phyloP scores from a whole-genome alignment of 805 yeast genomes.

The Jamesozyma rosinii region DNA sequence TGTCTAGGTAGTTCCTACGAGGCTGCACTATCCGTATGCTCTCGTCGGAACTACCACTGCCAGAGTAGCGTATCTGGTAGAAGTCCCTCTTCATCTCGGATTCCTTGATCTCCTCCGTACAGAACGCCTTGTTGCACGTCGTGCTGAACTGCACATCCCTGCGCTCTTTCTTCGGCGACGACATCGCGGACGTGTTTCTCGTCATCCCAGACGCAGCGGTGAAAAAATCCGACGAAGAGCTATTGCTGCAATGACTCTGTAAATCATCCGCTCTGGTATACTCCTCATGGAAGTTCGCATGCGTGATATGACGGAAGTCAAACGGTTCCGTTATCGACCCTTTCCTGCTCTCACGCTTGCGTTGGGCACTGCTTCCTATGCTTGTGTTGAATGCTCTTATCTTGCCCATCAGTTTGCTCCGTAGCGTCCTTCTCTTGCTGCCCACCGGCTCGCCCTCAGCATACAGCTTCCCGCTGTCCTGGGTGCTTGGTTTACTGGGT shows the following conservation, averaged over 20 bases:
- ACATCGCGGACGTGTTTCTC: background rate
- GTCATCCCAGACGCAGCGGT: background rate
- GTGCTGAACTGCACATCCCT: background rate
- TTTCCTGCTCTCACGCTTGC: slow-evolving; percentile 1
- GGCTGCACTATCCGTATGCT: no score
- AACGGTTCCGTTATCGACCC: slow-evolving; percentile 31
- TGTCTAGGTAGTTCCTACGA: no score
- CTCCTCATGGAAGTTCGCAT: slow-evolving; percentile 19
- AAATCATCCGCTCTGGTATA: background rate
- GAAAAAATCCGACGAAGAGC: background rate
- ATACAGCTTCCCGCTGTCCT: background rate
- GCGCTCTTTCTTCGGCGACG: background rate
- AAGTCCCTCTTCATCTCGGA: slow-evolving; percentile 1
- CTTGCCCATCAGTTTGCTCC: background rate
- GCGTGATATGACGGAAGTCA: slow-evolving; percentile 34
- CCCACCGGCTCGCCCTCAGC: background rate
- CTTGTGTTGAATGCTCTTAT: background rate
- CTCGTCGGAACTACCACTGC: no score
- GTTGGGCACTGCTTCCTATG: slow-evolving; percentile 7
- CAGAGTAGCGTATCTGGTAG: background rate
- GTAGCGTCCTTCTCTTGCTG: background rate
- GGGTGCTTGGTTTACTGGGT: background rate
- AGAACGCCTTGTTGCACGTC: slow-evolving; percentile 11
- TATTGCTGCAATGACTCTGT: background rate
- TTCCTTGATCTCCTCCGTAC: slow-evolving; percentile 7